A percentile compares a stretch with the other conserved stretches of the same genome.
Conservation (phyloP, 139 green algal species). For the Coelastrella sp. region DNA sequence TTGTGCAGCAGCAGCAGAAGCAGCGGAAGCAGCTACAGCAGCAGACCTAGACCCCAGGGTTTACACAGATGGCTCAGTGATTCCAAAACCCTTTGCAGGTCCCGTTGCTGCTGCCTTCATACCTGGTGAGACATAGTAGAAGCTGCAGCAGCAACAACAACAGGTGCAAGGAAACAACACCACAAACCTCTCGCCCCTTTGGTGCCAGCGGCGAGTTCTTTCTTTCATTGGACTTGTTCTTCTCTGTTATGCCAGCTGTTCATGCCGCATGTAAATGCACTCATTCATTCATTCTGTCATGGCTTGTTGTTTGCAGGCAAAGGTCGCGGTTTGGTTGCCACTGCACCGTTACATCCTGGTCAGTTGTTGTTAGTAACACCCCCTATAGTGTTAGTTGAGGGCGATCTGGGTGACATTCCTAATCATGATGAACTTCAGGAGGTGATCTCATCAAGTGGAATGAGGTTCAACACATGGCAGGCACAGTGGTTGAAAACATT, state of each 20-base stretch:
- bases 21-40: constrained; percentile 3
- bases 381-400: constrained; percentile 6
- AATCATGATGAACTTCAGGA: constrained; percentile 36
- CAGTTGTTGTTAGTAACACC: constrained; percentile 36
- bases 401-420: constrained; percentile 25
- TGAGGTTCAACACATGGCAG: constrained; percentile 15
- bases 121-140: neutral
- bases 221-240: too few species aligned
- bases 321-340: constrained; percentile 18
- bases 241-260: too few species aligned
- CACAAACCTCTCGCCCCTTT: too few species aligned
- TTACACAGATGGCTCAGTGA: neutral
- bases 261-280: neutral
- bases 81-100: constrained; percentile 18
- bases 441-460: neutral
- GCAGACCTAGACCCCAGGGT: constrained; percentile 23
- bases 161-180: neutral
- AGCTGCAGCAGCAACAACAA: neutral
- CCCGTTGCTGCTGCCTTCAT: constrained; percentile 12
- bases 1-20: neutral
- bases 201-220: too few species aligned
- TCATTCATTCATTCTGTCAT: neutral
- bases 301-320: constrained; percentile 10
- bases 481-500: constrained; percentile 20
- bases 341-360: neutral